Evolutionary conservation across 139 green algal genomes (phyloP), one percentile per base, ranked within the genome.

Genomic region (Micromonas pusilla): DNA sequence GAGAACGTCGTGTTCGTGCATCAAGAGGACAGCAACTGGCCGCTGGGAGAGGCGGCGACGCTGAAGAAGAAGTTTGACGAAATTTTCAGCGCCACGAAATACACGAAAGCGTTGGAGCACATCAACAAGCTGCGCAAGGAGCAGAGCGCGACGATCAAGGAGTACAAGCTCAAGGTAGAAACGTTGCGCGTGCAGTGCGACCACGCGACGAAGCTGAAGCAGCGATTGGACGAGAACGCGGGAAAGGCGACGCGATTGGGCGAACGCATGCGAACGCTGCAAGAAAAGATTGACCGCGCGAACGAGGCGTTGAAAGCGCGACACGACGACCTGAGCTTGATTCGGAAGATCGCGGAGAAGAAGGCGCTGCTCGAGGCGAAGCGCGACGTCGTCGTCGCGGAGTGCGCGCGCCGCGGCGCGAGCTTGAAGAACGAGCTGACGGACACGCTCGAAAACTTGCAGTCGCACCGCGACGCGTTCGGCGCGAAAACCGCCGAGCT

Each of bases 1-100:
- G 95, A 98, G 72, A 97, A 96, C 77, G 95, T 99, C 26, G 96
- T 99, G 53, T 99, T 99, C 79, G 95, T 99, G 60, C 95, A 99
- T 83, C 94, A 98, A 82, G 95, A 99, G 78, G 95, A 98, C 26
- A 91, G 86, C 77, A 97, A 96, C 85, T 99, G 95, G 95, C 95
- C 95, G 6, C 87, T 99, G 67, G 87, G 87, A 1, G 95, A 99
- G 62, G 88, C 83, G 9, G 76, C 86, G 52, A 84, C 86, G 28
- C 84, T 99, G 26, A 99, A 99, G 84, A 93, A 95, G 54, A 94
- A 94, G 79, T 99, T 99, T 87, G 95, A 99, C 75, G 92, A 97
- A 77, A 97, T 99, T 52, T 99, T 99, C 73, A 85, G 88, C 4
- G 92, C 94, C 28, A 97, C 93, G 30, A 96, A 97, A 80, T 89